Base-by-base conservation (phyloP, 176 grass and related monocot genomes). In the Echinochloa phyllopogon region DNA sequence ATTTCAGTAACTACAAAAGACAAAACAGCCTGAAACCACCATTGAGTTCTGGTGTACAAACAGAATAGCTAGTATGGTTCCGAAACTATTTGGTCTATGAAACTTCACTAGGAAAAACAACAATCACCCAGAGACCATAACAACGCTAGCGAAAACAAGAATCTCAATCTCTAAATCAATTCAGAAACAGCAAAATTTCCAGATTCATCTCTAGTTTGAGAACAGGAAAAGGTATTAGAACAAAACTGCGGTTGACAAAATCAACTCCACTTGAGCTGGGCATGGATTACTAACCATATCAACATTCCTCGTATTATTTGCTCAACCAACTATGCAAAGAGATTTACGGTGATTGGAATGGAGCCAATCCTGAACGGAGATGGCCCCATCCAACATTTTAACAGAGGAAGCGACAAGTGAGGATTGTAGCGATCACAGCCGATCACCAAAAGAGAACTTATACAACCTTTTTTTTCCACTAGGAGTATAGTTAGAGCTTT, bases 401-500 rank as follows among this genome's bases (percentile, higher is more conserved):
- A 92, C 82, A 85, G 69, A 92, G 41, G 49, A 90, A 74, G 76
- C 18, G 17, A 71, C 62, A 69, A 87, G 69, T 83, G 55, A 87
- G 70, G 45, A 84, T 83, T 77, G 79, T 69, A 72, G 83, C 56
- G 80, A 89, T 84, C 81, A 82, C 71, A 78, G 55, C 63, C 82
- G 73, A 87, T 84, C 79, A 89, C 90, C 85, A 90, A 76, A 87
- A 90, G 51, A 86, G 33, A 89, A 62, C 81, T 88, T 88, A 85
- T 68, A 92, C 85, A 90, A 75, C 52, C 39, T 88, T 85, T 83
- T 83, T 55, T 59, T 65, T 47, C 70, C 82, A 86, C 77, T 83
- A 87, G 80, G 72, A 83, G 83, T 89, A 89, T 86, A 83, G 83
- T 88, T 88, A 88, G 83, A 89, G 74, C 78, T 83, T 79, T 86